Evolutionary conservation across 371 early-diverging fungal species (phyloP).

Genomic region (Blakeslea trispora): DNA sequence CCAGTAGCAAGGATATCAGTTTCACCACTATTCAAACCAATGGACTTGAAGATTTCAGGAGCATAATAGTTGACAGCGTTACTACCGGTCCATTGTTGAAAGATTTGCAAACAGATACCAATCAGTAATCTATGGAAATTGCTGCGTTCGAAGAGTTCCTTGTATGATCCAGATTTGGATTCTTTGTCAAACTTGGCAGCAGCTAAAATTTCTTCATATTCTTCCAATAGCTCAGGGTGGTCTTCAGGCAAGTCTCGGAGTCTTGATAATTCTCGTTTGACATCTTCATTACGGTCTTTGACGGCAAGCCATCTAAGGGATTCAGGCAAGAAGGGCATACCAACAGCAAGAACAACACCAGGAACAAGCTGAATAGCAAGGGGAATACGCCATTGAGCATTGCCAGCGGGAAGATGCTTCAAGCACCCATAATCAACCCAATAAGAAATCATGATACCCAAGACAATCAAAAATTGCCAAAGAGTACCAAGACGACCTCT

Average conservation of each 20-base stretch:
- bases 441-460: constrained; percentile 53
- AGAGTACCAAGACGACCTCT: constrained; percentile 82
- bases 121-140: constrained; percentile 53
- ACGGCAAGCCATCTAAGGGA: constrained; percentile 68
- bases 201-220: constrained; percentile 51
- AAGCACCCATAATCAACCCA: constrained; percentile 50
- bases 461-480: constrained; percentile 69
- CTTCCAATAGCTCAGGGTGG: constrained; percentile 47
- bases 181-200: constrained; percentile 48
- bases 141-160: constrained; percentile 47
- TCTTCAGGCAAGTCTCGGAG: constrained; percentile 48
- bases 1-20: constrained; percentile 52
- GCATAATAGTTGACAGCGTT: constrained; percentile 71
- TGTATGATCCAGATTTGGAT: constrained; percentile 47
- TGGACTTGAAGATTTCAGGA: constrained; percentile 54
- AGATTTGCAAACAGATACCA: constrained; percentile 57
- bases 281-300: constrained; percentile 49
- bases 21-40: constrained; percentile 37
- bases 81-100: constrained; percentile 73
- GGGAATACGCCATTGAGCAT: constrained; percentile 43
- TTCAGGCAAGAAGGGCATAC: constrained; percentile 60
- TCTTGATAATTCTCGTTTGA: constrained; percentile 44
- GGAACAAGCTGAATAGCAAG: constrained; percentile 56
- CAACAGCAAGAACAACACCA: constrained; percentile 50
- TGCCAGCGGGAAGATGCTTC: constrained; percentile 26